Percentiles rank a stretch among this genome's conserved stretches.
These are phyloP conservation scores for Oryza glaberrima DNA, from an alignment of 176 grass and related monocot genomes.

Conservation along the genomic window DNA sequence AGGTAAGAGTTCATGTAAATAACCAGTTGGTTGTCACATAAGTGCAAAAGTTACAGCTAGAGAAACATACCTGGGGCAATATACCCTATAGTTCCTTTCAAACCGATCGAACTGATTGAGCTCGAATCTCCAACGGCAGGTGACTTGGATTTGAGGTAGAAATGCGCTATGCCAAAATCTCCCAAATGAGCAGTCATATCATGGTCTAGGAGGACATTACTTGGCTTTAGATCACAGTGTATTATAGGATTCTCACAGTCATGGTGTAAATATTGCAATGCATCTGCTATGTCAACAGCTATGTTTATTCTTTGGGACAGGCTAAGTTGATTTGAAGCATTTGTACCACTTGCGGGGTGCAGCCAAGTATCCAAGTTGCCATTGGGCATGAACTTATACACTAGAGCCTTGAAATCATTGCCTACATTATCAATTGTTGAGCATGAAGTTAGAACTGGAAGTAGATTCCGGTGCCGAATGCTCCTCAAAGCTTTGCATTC, in stretches of 20 bases:
- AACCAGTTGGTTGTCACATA: no score
- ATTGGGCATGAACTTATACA: conserved; percentile 59
- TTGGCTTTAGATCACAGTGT: conserved; percentile 53
- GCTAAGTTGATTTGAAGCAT: not conserved
- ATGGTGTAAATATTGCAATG: conserved; percentile 52
- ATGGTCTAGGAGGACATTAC: conserved; percentile 50
- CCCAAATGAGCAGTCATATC: conserved; percentile 32
- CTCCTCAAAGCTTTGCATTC: conserved; percentile 62
- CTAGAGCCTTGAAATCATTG: conserved; percentile 59
- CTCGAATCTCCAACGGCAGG: not conserved
- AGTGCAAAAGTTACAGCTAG: not conserved
- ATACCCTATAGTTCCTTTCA: conserved; percentile 57
- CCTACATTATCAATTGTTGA: conserved; percentile 53
- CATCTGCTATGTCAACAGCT: conserved; percentile 43
- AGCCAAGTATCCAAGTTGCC: conserved; percentile 59
- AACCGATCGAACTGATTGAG: not conserved
- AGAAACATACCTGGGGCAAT: conserved; percentile 48
- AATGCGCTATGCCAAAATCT: conserved; percentile 45
- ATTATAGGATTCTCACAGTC: conserved; percentile 24
- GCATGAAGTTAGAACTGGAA: conserved; percentile 55
- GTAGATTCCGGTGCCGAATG: conserved; percentile 61
- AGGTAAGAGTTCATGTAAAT: no score
- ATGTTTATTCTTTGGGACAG: conserved; percentile 29
- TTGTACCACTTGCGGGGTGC: not conserved
- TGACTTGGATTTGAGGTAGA: not conserved